phyloP scores from a whole-genome alignment of 2,329 filamentous ascomycete genomes.

The Diaporthe velutina region DNA sequence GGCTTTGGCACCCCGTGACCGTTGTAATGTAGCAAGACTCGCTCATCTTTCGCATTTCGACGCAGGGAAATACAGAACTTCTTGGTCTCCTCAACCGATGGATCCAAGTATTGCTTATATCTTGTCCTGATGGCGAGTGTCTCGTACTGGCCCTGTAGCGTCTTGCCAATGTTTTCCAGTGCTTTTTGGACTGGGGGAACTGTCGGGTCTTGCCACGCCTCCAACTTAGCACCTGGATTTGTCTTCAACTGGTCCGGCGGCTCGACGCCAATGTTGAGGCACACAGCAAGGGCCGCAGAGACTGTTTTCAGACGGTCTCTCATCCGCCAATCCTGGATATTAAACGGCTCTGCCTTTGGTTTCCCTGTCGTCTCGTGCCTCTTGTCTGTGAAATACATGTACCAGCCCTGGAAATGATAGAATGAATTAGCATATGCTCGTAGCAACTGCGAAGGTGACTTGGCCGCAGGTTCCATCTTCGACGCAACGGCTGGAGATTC shows the following conservation, averaged over 20 bases:
- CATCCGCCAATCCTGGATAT: slow-evolving; percentile 96
- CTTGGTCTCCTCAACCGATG: slow-evolving; percentile 96
- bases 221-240: slow-evolving; percentile 90
- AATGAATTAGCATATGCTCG: slow-evolving; percentile 6
- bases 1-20: slow-evolving; percentile 97
- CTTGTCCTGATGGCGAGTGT: slow-evolving; percentile 94
- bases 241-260: slow-evolving; percentile 98
- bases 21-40: slow-evolving; percentile 98
- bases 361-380: slow-evolving; percentile 95
- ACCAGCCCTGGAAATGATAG: slow-evolving; percentile 79
- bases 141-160: slow-evolving; percentile 96
- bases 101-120: slow-evolving; percentile 97
- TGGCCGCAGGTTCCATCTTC: background rate
- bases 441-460: background rate
- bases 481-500: background rate
- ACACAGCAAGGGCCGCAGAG: slow-evolving; percentile 92
- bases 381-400: slow-evolving; percentile 99
- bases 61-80: slow-evolving; percentile 93
- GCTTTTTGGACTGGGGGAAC: slow-evolving; percentile 84
- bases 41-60: slow-evolving; percentile 93
- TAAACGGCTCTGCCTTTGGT: slow-evolving; percentile 75
- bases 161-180: slow-evolving; percentile 94
- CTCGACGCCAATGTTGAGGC: slow-evolving; percentile 97
- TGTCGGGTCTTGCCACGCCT: slow-evolving; percentile 97
- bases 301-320: slow-evolving; percentile 96